Percentiles rank a stretch among this genome's conserved stretches.
phyloP scores from a whole-genome alignment of 73 alveolate species.

The Tetrahymena borealis region DNA sequence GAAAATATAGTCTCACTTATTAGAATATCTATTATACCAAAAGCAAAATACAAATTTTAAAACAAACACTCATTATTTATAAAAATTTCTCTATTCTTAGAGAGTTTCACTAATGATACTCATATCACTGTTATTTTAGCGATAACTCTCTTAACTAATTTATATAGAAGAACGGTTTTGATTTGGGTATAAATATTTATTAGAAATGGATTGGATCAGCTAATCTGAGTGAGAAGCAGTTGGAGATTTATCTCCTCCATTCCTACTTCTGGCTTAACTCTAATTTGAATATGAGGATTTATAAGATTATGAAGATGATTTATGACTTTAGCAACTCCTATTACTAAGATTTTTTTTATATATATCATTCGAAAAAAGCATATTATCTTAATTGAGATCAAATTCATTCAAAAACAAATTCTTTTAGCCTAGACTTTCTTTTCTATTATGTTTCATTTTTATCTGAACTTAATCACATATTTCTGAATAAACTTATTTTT shows the following conservation, averaged over 20 bases:
- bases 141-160: neutral
- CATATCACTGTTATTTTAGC: neutral
- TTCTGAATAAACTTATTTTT: too few species aligned
- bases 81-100: neutral
- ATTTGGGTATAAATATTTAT: neutral
- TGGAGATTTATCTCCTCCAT: neutral
- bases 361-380: neutral
- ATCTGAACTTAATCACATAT: too few species aligned
- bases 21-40: too few species aligned
- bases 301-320: neutral
- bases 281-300: neutral
- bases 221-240: neutral
- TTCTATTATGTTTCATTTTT: too few species aligned
- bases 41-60: too few species aligned
- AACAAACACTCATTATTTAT: neutral
- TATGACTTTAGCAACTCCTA: neutral
- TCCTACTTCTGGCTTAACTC: neutral
- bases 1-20: too few species aligned
- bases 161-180: neutral
- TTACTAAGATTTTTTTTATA: neutral
- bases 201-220: neutral
- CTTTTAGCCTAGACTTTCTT: neutral
- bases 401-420: neutral
- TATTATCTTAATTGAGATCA: neutral
- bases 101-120: neutral